Conservation (phyloP, 2,329 filamentous ascomycete species). For the Claviceps paspali region DNA sequence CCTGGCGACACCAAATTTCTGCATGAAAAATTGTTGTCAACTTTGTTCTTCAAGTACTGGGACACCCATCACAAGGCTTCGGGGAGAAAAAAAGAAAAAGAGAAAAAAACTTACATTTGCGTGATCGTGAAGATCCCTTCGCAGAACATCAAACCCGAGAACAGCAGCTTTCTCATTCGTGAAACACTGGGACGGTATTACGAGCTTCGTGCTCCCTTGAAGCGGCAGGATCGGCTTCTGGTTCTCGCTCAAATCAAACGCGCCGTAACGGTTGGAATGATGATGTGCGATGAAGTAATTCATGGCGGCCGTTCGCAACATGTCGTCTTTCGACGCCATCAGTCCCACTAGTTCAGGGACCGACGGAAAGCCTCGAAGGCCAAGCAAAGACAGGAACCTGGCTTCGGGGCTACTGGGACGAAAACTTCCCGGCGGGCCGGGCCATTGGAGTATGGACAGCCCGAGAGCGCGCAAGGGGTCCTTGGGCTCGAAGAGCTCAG, state of each 20-base stretch:
- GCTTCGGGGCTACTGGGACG: constrained; percentile 54
- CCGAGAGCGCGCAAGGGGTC: constrained; percentile 52
- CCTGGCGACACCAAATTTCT: constrained; percentile 70
- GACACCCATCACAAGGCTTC: no score
- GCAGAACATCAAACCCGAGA: constrained; percentile 67
- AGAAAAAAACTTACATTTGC: constrained; percentile 32
- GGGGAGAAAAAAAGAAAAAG: no score
- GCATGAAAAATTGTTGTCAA: constrained; percentile 4
- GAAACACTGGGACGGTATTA: constrained; percentile 63
- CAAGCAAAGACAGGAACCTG: constrained; percentile 56
- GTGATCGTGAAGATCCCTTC: constrained; percentile 61
- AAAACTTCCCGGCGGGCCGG: constrained; percentile 47
- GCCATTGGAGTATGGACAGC: constrained; percentile 72
- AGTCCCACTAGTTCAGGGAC: constrained; percentile 63
- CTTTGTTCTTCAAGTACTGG: no score
- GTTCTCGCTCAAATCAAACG: constrained; percentile 41
- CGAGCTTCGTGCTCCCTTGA: constrained; percentile 51
- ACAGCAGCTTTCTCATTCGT: constrained; percentile 63
- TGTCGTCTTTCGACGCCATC: constrained; percentile 48
- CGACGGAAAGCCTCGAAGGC: constrained; percentile 55
- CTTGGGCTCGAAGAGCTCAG: constrained; percentile 69
- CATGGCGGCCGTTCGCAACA: constrained; percentile 53
- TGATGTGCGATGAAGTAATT: constrained; percentile 73
- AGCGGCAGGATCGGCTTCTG: constrained; percentile 55
- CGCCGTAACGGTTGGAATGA: constrained; percentile 58